Evolutionary conservation across 75 land plant genomes (phyloP), one percentile per base, ranked within the genome.

Genomic region (Chamaecyparis obtusa): DNA sequence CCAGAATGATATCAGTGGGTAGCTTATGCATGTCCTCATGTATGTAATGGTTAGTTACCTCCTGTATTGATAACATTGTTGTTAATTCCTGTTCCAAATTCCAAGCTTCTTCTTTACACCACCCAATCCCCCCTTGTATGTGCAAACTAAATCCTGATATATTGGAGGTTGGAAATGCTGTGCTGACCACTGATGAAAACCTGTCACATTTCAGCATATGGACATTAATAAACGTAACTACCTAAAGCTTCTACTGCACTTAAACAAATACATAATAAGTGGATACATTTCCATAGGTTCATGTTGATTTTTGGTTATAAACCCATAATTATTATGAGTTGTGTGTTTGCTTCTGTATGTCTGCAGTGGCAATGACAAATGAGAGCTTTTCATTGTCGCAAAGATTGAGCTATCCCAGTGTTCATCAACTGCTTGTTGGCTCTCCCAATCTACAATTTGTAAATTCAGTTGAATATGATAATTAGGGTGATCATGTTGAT

Each of bases 101-200:
- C 36, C 11, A 72, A 72, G 51, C 6, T 49, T 49, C 51, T 49
- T 49, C 13, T 72, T 0, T 9, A 72, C 7, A 19, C 24, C 75
- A 72, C 30, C 2, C 24, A 72, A 72, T 30, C 32, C 9, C 0
- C 2, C 35, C 35, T 24, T 30, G 7, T 32, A 30, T 54, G 9
- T 3, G 27, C 48, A n/a, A 81, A 75, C 85, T 92, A 95, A 97
- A 96, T 93, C 99, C 99, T 15, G 99, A 96, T 89, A 97, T 97
- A 97, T 88, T 97, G 41, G 99, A 96, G 90, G 95, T 96, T 86
- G 99, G 98, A 17, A 97, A 97, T 93, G 97, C 95, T 39, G 95
- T 94, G 24, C 96, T 97, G 99, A 92, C 91, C 17, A 84, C 84
- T 15, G 90, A 92, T 44, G 99, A 97, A 79, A 94, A 97, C 56